Base-by-base conservation (phyloP, 2,329 filamentous ascomycete species). In the Diplodia mutila region DNA sequence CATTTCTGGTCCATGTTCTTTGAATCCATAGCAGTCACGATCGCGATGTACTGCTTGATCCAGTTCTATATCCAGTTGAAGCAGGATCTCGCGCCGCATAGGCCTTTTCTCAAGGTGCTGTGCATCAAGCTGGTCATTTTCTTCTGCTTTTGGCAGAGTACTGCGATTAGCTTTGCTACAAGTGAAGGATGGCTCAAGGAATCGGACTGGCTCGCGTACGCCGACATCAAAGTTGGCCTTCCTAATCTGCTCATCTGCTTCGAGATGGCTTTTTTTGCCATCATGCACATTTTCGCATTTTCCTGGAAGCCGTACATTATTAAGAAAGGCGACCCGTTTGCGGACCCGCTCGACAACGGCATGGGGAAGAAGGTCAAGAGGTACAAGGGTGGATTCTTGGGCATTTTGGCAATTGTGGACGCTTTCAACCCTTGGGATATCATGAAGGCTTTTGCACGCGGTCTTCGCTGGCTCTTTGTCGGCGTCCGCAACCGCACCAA, bases 91-190 rank as follows among this genome's bases (percentile, higher is more conserved):
- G 84, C 85, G 8, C 85, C 89, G 65, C 87, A 96, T 75, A 84
- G 82, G 21, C 91, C 92, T 0, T 90, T 94, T 71, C 79, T 94
- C 71, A 97, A 97, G 79, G 89, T 97, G 29, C 76, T 93, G 23
- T 91, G 92, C 74, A 95, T 97, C 80, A 97, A 97, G 79, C 85
- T 96, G 32, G 92, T 96, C 75, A 93, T 97, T 74, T 97, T 97
- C 83, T 85, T 97, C 72, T 93, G 90, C 42, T 96, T 96, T 79
- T 97, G 93, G 93, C 93, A 97, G 75, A 75, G 70, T 39, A 72
- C 85, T 73, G 72, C 88, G 63, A 88, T 91, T 71, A 87, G 84
- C 23, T 83, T 90, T 68, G 80, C 91, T 23, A 86, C 86, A 21
- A 80, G 84, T 77, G 84, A 85, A 4, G 85, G 91, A 4, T 84